Evolutionary conservation across 176 grass and related monocot genomes (phyloP).

Genomic region (Thalia dealbata): DNA sequence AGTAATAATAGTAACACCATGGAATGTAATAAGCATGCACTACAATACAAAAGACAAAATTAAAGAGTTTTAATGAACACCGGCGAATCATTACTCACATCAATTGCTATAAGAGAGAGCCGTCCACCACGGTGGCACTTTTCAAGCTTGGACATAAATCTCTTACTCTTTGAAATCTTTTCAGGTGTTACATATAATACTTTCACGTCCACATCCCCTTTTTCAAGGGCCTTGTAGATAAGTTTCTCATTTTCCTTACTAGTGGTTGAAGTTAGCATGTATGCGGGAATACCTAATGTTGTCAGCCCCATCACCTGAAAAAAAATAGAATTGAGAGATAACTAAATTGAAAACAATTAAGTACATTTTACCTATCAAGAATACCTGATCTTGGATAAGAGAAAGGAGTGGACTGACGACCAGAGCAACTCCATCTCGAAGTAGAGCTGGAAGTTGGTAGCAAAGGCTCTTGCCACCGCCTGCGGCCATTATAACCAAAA

Average conservation of each 20-base stretch:
- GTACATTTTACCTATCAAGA: background rate
- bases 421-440: conserved; percentile 57
- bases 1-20: background rate
- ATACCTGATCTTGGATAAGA: conserved; percentile 85
- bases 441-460: conserved; percentile 79
- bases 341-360: background rate
- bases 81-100: conserved; percentile 52
- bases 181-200: conserved; percentile 96
- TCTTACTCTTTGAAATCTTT: conserved; percentile 97
- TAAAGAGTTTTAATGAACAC: background rate
- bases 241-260: conserved; percentile 74
- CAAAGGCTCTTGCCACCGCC: conserved; percentile 89
- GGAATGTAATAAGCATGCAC: background rate
- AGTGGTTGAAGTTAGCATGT: conserved; percentile 86
- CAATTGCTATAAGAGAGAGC: conserved; percentile 83
- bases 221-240: conserved; percentile 79
- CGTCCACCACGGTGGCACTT: conserved; percentile 78
- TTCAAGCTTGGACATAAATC: conserved; percentile 97
- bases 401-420: conserved; percentile 86
- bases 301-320: conserved; percentile 76
- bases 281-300: conserved; percentile 71
- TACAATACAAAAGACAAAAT: background rate
- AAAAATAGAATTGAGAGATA: conserved; percentile 15
- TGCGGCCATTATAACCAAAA: conserved; percentile 94
- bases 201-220: conserved; percentile 71